Conservation (phyloP, 2,329 filamentous ascomycete genomes). For the Monascus ruber region DNA sequence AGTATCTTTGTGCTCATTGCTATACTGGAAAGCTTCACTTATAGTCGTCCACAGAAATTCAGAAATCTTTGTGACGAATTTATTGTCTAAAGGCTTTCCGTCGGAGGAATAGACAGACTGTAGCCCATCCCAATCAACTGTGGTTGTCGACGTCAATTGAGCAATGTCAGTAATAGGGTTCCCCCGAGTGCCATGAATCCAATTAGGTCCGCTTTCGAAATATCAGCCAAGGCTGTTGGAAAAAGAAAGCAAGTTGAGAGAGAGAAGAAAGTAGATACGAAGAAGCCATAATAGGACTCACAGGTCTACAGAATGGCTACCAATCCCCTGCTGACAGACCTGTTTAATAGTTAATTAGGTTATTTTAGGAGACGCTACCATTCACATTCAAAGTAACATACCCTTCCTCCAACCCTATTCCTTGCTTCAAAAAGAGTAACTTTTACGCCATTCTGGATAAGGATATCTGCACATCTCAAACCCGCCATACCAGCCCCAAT, state of each 20-base stretch:
- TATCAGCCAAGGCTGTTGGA: slow-evolving; percentile 6
- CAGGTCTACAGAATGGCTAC: slow-evolving; percentile 46
- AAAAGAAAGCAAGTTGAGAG: background rate
- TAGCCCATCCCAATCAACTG: slow-evolving; percentile 43
- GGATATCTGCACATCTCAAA: slow-evolving; percentile 47
- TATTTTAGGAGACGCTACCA: background rate
- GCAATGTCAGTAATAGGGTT: slow-evolving; percentile 51
- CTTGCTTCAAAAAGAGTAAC: slow-evolving; percentile 52
- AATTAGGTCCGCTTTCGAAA: slow-evolving; percentile 45
- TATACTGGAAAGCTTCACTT: slow-evolving; percentile 48
- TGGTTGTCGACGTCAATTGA: slow-evolving; percentile 38
- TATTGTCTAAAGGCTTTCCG: slow-evolving; percentile 32
- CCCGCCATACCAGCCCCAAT: slow-evolving; percentile 52
- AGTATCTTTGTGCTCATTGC: slow-evolving; percentile 38
- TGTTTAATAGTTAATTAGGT: slow-evolving; percentile 13
- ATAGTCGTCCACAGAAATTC: slow-evolving; percentile 48
- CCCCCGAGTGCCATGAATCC: slow-evolving; percentile 51
- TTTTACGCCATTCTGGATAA: slow-evolving; percentile 42
- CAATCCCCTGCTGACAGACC: slow-evolving; percentile 39
- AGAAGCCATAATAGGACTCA: slow-evolving; percentile 20
- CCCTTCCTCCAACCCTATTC: slow-evolving; percentile 47
- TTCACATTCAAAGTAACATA: slow-evolving; percentile 15
- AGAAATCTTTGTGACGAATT: slow-evolving; percentile 20
- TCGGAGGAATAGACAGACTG: slow-evolving; percentile 37
- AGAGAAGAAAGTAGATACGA: background rate